These are phyloP conservation scores for Gentiana dahurica DNA, from an alignment of 257 asterid genomes.

Conservation along the genomic window DNA sequence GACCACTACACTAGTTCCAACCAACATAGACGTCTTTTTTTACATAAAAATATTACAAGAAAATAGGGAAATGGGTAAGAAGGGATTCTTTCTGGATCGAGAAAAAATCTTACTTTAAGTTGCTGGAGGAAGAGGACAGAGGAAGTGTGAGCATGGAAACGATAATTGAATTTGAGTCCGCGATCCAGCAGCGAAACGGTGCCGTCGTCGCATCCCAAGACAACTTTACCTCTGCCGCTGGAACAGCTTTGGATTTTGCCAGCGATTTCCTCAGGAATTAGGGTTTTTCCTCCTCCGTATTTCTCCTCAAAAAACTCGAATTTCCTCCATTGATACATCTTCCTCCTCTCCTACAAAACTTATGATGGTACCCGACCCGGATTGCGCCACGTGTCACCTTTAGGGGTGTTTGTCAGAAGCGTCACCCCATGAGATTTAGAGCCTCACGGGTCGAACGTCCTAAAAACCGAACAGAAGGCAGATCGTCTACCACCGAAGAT, in stretches of 20 bases:
- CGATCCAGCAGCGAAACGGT: conserved; percentile 74
- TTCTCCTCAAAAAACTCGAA: conserved; percentile 94
- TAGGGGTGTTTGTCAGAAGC: too few species aligned
- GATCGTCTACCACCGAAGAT: too few species aligned
- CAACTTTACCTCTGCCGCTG: conserved; percentile 80
- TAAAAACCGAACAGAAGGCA: too few species aligned
- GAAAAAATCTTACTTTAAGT: conserved; percentile 48
- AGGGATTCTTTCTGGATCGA: too few species aligned
- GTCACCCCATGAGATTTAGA: too few species aligned
- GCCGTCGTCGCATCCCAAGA: conserved; percentile 67
- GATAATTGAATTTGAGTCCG: conserved; percentile 55
- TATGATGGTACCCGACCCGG: too few species aligned
- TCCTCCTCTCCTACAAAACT: neutral
- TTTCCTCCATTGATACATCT: conserved; percentile 95
- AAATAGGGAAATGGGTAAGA: too few species aligned
- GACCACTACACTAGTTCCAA: too few species aligned
- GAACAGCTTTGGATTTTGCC: conserved; percentile 66
- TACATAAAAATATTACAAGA: too few species aligned
- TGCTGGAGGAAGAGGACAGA: conserved; percentile 87
- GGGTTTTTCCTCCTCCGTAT: conserved; percentile 32
- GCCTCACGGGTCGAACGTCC: too few species aligned
- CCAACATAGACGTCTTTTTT: too few species aligned
- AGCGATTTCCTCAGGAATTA: conserved; percentile 47
- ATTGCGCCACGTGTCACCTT: too few species aligned
- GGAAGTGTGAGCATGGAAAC: conserved; percentile 77